Conservation (phyloP, 1,284 basidiomycete genomes). For the Earliella scabrosa region DNA sequence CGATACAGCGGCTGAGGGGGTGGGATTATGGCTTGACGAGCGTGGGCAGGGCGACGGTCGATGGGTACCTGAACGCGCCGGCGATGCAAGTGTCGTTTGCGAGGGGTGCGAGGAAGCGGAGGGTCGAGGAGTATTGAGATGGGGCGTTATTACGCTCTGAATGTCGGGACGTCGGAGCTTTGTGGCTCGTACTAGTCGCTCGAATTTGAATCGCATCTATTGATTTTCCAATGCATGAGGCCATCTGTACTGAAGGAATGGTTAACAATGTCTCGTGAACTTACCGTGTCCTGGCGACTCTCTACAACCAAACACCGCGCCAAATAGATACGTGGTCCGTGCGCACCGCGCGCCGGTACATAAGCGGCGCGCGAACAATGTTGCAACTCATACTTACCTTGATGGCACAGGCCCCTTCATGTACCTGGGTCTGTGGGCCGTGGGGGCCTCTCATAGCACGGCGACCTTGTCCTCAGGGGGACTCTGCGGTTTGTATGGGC, state of each 20-base stretch:
- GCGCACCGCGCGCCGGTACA: too few relatives aligned
- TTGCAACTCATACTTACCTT: conserved; percentile 7
- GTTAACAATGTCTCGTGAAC: too few relatives aligned
- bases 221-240: too few relatives aligned
- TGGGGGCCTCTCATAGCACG: conserved; percentile 7
- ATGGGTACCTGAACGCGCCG: conserved; percentile 28
- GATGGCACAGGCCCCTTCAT: conserved; percentile 6
- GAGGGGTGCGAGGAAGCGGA: conserved; percentile 7
- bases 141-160: too few relatives aligned
- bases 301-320: too few relatives aligned
- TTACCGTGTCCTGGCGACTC: too few relatives aligned
- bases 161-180: too few relatives aligned
- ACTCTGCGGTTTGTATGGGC: conserved; percentile 5
- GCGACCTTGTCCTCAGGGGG: conserved; percentile 7
- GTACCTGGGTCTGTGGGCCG: conserved; percentile 7
- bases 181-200: too few relatives aligned
- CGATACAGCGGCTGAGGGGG: conserved; percentile 26
- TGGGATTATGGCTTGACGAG: conserved; percentile 32
- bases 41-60: conserved; percentile 29
- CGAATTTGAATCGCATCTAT: too few relatives aligned
- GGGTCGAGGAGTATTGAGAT: background rate
- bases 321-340: too few relatives aligned
- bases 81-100: conserved; percentile 28
- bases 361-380: too few relatives aligned
- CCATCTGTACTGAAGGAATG: too few relatives aligned